These are phyloP conservation scores for Penicillium lividum DNA, from an alignment of 495 filamentous ascomycete genomes.

Conservation along the genomic window DNA sequence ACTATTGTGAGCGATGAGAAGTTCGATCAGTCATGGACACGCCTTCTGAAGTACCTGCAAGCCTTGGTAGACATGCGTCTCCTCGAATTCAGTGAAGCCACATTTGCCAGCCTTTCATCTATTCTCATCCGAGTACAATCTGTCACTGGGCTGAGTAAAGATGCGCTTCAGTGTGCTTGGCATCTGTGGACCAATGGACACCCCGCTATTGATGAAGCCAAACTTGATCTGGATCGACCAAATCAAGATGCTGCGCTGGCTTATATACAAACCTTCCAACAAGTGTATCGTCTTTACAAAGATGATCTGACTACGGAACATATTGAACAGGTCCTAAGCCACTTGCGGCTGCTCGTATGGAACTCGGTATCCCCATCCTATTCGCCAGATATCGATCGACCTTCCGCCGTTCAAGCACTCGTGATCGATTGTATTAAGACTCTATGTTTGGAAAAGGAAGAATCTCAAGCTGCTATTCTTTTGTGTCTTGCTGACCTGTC, in stretches of 20 bases:
- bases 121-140: conserved; percentile 60
- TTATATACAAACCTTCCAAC: conserved; percentile 73
- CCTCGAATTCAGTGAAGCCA: conserved; percentile 69
- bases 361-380: conserved; percentile 76
- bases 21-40: conserved; percentile 66
- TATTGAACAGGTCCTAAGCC: conserved; percentile 53
- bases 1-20: conserved; percentile 54
- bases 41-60: conserved; percentile 66
- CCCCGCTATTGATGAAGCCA: conserved; percentile 52
- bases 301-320: conserved; percentile 58
- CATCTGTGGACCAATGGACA: conserved; percentile 67
- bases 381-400: conserved; percentile 78
- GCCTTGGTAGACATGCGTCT: conserved; percentile 58
- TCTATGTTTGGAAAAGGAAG: conserved; percentile 66
- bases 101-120: conserved; percentile 65
- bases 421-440: conserved; percentile 71
- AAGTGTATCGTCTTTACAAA: conserved; percentile 79
- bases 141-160: conserved; percentile 51
- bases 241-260: conserved; percentile 79
- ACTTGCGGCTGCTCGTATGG: conserved; percentile 60
- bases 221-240: conserved; percentile 43
- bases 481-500: conserved; percentile 67
- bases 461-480: conserved; percentile 68
- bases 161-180: conserved; percentile 67
- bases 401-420: conserved; percentile 74